A percentile compares a stretch with the other conserved stretches of the same genome.
phyloP scores from a whole-genome alignment of 352 stramenopile species.

The Phytophthora niederhauseri region DNA sequence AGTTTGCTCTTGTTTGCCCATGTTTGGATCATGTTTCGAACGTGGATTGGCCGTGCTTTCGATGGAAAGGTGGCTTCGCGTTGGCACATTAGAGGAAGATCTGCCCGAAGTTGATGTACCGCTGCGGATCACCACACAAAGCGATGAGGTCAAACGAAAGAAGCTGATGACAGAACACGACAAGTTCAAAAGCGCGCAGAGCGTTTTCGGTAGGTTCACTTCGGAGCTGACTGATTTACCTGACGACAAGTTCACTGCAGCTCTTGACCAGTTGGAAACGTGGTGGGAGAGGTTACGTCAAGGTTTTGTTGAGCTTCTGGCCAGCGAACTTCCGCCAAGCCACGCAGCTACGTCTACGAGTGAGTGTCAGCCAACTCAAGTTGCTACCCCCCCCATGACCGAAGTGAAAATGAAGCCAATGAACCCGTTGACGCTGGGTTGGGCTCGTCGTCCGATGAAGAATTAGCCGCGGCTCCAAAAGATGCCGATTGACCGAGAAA shows the following conservation, averaged over 20 bases:
- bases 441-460: too few species aligned
- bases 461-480: too few species aligned
- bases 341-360: too few species aligned
- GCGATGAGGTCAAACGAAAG: constrained; percentile 7
- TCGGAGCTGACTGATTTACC: background rate
- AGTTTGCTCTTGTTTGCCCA: background rate
- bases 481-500: too few species aligned
- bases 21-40: background rate
- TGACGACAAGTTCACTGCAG: background rate
- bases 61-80: background rate
- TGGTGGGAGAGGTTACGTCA: background rate
- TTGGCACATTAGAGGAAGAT: background rate
- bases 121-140: background rate
- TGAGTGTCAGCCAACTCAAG: too few species aligned
- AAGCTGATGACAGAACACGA: constrained; percentile 11
- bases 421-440: too few species aligned
- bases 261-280: background rate
- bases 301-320: too few species aligned
- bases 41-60: too few species aligned
- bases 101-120: background rate
- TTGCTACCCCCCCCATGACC: too few species aligned
- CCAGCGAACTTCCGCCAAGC: too few species aligned
- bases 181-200: constrained; percentile 5
- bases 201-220: background rate
- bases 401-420: too few species aligned